Base-by-base conservation (phyloP, 768 basidiomycete species). In the Coprinellus aureogranulatus region DNA sequence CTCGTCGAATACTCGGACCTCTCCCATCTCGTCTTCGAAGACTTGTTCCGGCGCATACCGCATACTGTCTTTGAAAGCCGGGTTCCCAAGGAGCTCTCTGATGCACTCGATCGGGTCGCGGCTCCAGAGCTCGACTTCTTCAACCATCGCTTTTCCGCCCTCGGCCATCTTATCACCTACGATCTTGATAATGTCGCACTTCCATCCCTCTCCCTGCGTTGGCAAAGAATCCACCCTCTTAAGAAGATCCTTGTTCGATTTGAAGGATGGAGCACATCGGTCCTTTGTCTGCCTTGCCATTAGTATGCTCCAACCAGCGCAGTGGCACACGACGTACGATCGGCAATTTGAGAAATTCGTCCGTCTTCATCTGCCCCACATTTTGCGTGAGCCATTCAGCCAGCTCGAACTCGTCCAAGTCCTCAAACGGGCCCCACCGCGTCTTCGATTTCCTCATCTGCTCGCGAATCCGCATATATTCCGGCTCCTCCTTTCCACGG, bases 381-480 rank as follows among this genome's bases (percentile, higher is more conserved):
- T 65, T 66, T 14, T 61, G 59, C 41, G 68, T 65, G 26, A 77
- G 49, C 72, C 69, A 77, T 18, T 57, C 41, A 1, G 63, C 75
- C 2, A 77, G 51, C 42, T 71, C 68, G 65, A 72, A 75, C 26
- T 77, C 70, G 9, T 71, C 72, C 28, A 62, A 48, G 37, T 55
- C 62, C 18, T 60, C 60, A 55, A 75, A 76, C 2, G 73, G 72
- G 4, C 61, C 61, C 65, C 65, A 70, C n/a, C 61, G 59, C 18
- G 10, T 8, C 18, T 22, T n/a, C 41, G 9, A 8, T n/a, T 44
- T 44, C 18, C 20, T 5, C 20, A 44, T 5, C 6, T n/a, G 8
- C 18, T 16, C 18, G 16, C 20, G 41, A 22, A 44, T 22, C 5
- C 8, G 10, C 4, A 10, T n/a, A n/a, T 18, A 44, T 8, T 44